Evolutionary conservation across 257 asterid species (phyloP), one percentile per base, ranked within the genome.

Genomic region (Striga asiatica): DNA sequence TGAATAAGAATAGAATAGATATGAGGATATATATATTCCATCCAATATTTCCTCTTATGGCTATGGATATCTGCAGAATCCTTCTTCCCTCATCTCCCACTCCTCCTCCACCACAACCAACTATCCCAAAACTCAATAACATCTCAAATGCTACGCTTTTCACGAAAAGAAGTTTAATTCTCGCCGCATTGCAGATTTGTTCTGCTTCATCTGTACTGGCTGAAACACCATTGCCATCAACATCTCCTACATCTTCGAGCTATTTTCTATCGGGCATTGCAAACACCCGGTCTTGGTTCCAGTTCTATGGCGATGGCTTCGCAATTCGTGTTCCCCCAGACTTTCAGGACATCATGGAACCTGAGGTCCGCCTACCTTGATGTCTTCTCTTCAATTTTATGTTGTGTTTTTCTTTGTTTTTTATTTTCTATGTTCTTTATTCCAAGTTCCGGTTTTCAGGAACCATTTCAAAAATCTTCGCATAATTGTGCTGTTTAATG

Each of bases 251-350:
- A 4, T 28, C 72, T 6, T 57, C 69, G n/a, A 41, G 19, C 48
- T 14, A 84, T 17, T 78, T 84, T 66, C 79, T 84, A 16, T 77
- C 94, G 6, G 97, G 88, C 52, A 84, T 92, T 66, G 73, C 78
- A 46, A 91, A 77, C 60, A 87, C 98, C 49, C 87, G 70, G 75
- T 80, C 94, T 16, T 92, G 97, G 98, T 74, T 77, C 76, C 94
- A 74, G 65, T 88, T 78, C 74, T 88, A 74, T 48, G 98, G 97
- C 14, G 78, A 78, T 50, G 98, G 98, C 11, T 92, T 92, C 28
- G 71, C 93, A 14, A 84, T 92, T 70, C 87, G 98, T 0, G 83
- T 92, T 25, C 98, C 97, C 4, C 97, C 98, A 25, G 66, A 78
- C 29, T 92, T 92, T 66, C 54, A 84, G 56, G 97, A 92, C 62